A percentile compares a stretch with the other conserved stretches of the same genome.
phyloP scores from a whole-genome alignment of 768 basidiomycete genomes.

The Tubosaeta brunneosetosa region DNA sequence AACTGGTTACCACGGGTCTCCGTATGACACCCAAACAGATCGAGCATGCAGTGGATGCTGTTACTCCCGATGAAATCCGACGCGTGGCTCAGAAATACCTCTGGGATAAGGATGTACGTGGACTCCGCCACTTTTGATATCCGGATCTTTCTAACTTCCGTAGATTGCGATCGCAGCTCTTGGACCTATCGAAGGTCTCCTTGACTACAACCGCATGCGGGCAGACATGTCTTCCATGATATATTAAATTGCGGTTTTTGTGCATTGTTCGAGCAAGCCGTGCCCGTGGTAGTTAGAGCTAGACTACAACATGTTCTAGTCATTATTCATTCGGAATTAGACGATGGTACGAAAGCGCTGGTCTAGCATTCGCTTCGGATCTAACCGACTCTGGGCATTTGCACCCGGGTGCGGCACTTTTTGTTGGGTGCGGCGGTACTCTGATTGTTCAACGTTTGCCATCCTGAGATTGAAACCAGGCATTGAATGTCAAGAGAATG shows the following conservation, averaged over 20 bases:
- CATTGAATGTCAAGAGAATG: no score
- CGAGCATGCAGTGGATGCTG: constrained; percentile 76
- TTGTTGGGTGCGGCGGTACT: no score
- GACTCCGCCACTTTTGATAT: constrained; percentile 23
- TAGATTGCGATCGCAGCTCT: constrained; percentile 85
- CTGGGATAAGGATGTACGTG: constrained; percentile 89
- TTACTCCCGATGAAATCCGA: constrained; percentile 72
- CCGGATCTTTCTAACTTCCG: background rate
- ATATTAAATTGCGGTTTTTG: constrained; percentile 37
- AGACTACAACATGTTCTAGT: constrained; percentile 8
- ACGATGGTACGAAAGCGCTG: constrained; percentile 10
- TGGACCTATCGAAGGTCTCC: constrained; percentile 85
- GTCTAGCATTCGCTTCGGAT: no score
- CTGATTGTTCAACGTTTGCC: no score
- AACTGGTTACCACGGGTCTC: constrained; percentile 89
- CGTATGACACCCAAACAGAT: constrained; percentile 91
- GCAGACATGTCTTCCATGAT: constrained; percentile 77
- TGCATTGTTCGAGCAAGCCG: background rate
- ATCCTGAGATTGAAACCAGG: no score
- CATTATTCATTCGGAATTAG: constrained; percentile 16
- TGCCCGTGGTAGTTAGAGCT: constrained; percentile 18
- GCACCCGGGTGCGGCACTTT: no score
- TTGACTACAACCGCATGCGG: constrained; percentile 91
- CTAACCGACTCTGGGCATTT: no score
- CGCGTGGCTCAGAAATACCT: constrained; percentile 94